Base-by-base conservation (phyloP, 2,329 filamentous ascomycete species). In the Botrytis pseudocinerea region DNA sequence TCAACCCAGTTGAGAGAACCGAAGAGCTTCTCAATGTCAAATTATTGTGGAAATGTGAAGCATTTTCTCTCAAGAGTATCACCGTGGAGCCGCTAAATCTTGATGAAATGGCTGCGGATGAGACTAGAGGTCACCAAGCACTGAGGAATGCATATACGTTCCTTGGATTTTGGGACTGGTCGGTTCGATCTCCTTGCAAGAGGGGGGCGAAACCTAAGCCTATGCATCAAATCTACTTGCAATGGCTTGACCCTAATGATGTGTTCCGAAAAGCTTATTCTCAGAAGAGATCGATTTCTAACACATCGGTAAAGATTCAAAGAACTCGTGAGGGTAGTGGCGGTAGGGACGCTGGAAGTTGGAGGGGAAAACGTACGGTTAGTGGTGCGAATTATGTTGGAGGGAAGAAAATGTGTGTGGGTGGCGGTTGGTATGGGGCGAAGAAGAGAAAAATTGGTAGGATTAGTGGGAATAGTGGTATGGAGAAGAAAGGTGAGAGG, bases 121-220 rank as follows among this genome's bases (percentile, higher is more conserved):
- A 57, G 20, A 32, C 1, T n/a, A 28, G 28, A 28, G 65, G 48
- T 16, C 48, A 40, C n/a, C 4, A 6, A 18, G 12, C 9, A 42
- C 48, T 68, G 2, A 20, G 22, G 16, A 57, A 68, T 7, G 65
- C 65, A 20, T 42, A 42, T 42, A 7, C 9, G 2, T 68, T 68
- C 22, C 35, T 68, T 7, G 65, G 35, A 32, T 68, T 68, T 20
- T 68, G 65, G 65, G 65, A 68, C 20, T 68, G 65, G 65, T 22
- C 48, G 4, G 48, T 42, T 64, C 40, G 35, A 10, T 68, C 18
- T 51, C 32, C 46, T 38, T 57, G 20, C 16, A 38, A 42, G 25
- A 5, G n/a, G 18, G 40, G 16, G 14, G 65, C 28, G 18, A 57
- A 57, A 32, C 48, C 14, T 12, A 28, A 51, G 9, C 18, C 48